These are phyloP conservation scores for Epithele typhae DNA, from an alignment of 768 basidiomycete genomes.

Conservation along the genomic window DNA sequence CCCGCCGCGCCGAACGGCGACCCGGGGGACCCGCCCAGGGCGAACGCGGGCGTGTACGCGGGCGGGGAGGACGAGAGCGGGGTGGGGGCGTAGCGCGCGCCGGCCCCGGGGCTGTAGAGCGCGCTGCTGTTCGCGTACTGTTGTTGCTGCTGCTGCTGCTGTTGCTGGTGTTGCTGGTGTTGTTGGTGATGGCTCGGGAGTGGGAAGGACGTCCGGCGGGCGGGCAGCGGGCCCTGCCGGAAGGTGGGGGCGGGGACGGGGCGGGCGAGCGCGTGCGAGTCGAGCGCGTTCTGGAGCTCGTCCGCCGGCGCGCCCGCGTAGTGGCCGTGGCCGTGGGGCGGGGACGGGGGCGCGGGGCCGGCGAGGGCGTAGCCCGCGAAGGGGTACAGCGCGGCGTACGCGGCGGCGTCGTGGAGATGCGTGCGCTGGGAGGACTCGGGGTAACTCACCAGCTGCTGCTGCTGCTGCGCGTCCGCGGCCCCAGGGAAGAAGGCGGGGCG, in stretches of 20 bases:
- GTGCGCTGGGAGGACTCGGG: constrained; percentile 31
- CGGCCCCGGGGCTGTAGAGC: neutral
- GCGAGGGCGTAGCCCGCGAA: constrained; percentile 6
- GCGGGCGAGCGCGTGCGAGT: constrained; percentile 8
- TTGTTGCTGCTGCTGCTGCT: neutral
- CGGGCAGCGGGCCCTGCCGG: constrained; percentile 1
- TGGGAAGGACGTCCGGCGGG: constrained; percentile 6
- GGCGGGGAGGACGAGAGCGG: constrained; percentile 2
- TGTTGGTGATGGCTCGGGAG: neutral
- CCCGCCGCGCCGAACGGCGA: neutral
- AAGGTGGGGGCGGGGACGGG: neutral
- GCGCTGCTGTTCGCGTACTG: neutral
- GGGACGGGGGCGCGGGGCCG: constrained; percentile 4
- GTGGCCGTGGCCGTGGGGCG: constrained; percentile 5
- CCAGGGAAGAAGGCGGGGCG: constrained; percentile 15
- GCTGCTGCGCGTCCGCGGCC: constrained; percentile 18
- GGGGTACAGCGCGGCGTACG: constrained; percentile 19
- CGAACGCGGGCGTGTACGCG: neutral
- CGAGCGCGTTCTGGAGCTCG: constrained; percentile 10
- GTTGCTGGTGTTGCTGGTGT: neutral
- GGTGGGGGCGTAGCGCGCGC: neutral
- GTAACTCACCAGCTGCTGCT: constrained; percentile 21
- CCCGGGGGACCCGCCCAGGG: constrained; percentile 3
- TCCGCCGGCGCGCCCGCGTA: constrained; percentile 11
- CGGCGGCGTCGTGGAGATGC: constrained; percentile 21